Evolutionary conservation across 176 grass and related monocot genomes (phyloP).

Genomic region (Melocanna baccifera): DNA sequence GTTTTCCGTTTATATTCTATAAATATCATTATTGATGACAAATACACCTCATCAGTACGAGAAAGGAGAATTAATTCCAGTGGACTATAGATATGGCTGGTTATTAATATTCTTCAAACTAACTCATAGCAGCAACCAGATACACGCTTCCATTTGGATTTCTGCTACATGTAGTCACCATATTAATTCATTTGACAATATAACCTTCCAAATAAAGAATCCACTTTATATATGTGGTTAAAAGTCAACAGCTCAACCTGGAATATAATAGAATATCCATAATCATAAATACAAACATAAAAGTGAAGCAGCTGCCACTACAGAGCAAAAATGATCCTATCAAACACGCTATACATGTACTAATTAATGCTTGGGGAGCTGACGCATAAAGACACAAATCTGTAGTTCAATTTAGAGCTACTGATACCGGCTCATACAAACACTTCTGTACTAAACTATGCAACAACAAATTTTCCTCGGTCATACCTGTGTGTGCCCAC

Average conservation of each 20-base stretch:
- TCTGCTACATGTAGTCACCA: not conserved
- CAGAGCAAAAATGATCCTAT: not conserved
- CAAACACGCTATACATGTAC: not conserved
- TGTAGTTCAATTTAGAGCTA: not conserved
- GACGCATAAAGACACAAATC: not conserved
- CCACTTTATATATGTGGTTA: not conserved
- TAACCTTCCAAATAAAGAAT: not conserved
- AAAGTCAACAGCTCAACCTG: not conserved
- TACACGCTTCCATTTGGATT: not conserved
- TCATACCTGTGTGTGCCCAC: conserved; percentile 73
- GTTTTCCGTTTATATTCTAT: not conserved
- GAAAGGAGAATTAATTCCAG: not conserved
- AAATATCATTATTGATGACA: not conserved
- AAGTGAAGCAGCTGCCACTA: not conserved
- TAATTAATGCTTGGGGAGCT: not conserved
- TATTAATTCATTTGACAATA: not conserved
- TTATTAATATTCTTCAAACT: not conserved
- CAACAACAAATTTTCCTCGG: not conserved
- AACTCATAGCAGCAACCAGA: not conserved
- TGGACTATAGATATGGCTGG: not conserved
- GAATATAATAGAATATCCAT: not conserved
- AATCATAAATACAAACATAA: not conserved
- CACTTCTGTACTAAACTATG: not conserved
- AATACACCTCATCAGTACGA: not conserved
- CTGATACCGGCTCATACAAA: not conserved